Conservation (phyloP, 176 grass and related monocot genomes). For the Ampelocalamus luodianensis region DNA sequence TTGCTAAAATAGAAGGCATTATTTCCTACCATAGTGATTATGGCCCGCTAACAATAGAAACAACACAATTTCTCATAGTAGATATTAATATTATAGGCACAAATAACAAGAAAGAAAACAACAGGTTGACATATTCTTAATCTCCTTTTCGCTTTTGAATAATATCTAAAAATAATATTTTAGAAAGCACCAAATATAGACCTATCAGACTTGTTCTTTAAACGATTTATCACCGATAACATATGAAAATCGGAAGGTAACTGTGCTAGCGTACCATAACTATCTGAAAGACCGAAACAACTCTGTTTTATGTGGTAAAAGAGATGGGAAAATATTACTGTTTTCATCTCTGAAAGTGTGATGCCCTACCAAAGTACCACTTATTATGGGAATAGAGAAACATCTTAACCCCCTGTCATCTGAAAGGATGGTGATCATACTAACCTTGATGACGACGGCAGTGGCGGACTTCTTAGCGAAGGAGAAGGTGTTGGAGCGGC, state of each 20-base stretch:
- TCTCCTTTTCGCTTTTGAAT: neutral
- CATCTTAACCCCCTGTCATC: neutral
- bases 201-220: neutral
- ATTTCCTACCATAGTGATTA: neutral
- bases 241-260: too few relatives aligned
- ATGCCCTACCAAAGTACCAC: neutral
- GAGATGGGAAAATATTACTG: neutral
- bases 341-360: neutral
- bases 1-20: neutral
- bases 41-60: neutral
- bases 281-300: too few relatives aligned
- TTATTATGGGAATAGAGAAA: neutral
- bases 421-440: neutral
- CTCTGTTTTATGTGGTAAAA: too few relatives aligned
- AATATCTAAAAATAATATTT: neutral
- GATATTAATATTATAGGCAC: too few relatives aligned
- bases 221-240: neutral
- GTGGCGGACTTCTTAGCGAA: constrained; percentile 78
- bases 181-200: neutral
- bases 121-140: neutral
- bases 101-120: too few relatives aligned
- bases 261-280: too few relatives aligned
- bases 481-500: constrained; percentile 71
- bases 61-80: too few relatives aligned
- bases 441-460: constrained; percentile 81